Conservation (phyloP, 495 filamentous ascomycete species). For the Tuber magnatum region DNA sequence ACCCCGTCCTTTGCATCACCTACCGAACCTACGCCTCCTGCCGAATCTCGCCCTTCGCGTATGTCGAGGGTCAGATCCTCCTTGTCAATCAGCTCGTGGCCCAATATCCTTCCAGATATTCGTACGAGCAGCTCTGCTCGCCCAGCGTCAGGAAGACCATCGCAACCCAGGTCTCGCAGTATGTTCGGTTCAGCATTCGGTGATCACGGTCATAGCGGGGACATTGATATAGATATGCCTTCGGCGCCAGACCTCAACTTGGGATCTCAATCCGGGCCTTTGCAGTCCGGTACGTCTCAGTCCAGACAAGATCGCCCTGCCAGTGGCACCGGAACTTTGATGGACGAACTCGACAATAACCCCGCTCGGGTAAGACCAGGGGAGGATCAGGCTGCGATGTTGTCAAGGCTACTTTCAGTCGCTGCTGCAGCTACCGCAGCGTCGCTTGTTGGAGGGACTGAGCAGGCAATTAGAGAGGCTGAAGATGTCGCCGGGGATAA, state of each 20-base stretch:
- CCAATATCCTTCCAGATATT: slow-evolving; percentile 39
- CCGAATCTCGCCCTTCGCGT: slow-evolving; percentile 37
- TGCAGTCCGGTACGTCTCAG: slow-evolving; percentile 24
- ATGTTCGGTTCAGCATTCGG: slow-evolving; percentile 13
- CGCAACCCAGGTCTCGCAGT: slow-evolving; percentile 23
- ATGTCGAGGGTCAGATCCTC: slow-evolving; percentile 43
- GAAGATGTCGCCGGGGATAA: slow-evolving; percentile 53
- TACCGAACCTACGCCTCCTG: slow-evolving; percentile 11
- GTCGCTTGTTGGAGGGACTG: slow-evolving; percentile 52
- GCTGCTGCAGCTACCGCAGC: slow-evolving; percentile 57
- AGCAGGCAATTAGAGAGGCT: slow-evolving; percentile 53
- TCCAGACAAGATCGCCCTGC: slow-evolving; percentile 22
- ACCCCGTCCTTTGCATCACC: slow-evolving; percentile 19
- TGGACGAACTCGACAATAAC: slow-evolving; percentile 48
- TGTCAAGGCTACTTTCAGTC: slow-evolving; percentile 54
- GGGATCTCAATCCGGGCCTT: slow-evolving; percentile 12
- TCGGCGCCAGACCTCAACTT: slow-evolving; percentile 23
- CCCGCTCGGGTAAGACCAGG: slow-evolving; percentile 49
- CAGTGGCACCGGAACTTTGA: slow-evolving; percentile 29
- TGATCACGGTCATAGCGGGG: slow-evolving; percentile 21
- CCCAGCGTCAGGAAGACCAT: slow-evolving; percentile 25
- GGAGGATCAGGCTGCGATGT: slow-evolving; percentile 52
- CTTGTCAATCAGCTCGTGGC: slow-evolving; percentile 40
- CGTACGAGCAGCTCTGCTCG: slow-evolving; percentile 19
- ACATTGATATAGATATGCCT: slow-evolving; percentile 37